A percentile compares a stretch with the other conserved stretches of the same genome.
Conservation (phyloP, 1,284 basidiomycete genomes). For the Puccinia coronata region DNA sequence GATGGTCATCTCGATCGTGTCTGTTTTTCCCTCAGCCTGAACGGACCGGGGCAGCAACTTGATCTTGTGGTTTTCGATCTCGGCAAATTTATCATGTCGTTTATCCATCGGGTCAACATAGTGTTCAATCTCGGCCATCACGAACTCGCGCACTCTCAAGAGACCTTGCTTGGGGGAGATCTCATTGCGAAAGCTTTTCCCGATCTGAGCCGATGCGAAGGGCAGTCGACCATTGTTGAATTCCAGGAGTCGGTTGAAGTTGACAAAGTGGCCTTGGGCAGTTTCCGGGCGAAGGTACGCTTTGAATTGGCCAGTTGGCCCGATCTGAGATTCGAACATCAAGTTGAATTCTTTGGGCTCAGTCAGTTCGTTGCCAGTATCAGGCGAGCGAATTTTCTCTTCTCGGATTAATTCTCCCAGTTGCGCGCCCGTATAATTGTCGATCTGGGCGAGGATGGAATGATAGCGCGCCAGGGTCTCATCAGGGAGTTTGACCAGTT, state of each 20-base stretch:
- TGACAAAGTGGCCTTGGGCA: constrained; percentile 98
- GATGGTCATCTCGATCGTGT: constrained; percentile 70
- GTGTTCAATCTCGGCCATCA: constrained; percentile 99
- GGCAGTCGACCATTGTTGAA: constrained; percentile 97
- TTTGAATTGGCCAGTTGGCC: constrained; percentile 94
- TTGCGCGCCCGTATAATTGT: constrained; percentile 88
- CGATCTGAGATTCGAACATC: constrained; percentile 97
- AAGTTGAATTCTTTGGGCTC: constrained; percentile 97
- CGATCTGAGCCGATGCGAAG: constrained; percentile 96
- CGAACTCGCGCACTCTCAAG: constrained; percentile 93
- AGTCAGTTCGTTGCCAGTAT: constrained; percentile 85
- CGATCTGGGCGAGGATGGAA: constrained; percentile 84
- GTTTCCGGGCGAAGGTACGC: constrained; percentile 97
- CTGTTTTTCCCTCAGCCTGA: constrained; percentile 75
- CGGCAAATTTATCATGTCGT: constrained; percentile 77
- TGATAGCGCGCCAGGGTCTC: constrained; percentile 77
- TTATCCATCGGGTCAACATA: constrained; percentile 96
- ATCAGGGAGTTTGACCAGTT: constrained; percentile 73
- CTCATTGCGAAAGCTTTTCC: constrained; percentile 95
- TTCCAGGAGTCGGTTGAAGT: constrained; percentile 93
- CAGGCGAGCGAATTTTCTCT: constrained; percentile 83
- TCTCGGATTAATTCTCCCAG: constrained; percentile 83
- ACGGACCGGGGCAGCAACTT: constrained; percentile 78
- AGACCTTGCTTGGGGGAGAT: constrained; percentile 95
- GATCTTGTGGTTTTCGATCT: constrained; percentile 75